Conservation (phyloP, 768 basidiomycete genomes). For the Pulveroboletus sp. region DNA sequence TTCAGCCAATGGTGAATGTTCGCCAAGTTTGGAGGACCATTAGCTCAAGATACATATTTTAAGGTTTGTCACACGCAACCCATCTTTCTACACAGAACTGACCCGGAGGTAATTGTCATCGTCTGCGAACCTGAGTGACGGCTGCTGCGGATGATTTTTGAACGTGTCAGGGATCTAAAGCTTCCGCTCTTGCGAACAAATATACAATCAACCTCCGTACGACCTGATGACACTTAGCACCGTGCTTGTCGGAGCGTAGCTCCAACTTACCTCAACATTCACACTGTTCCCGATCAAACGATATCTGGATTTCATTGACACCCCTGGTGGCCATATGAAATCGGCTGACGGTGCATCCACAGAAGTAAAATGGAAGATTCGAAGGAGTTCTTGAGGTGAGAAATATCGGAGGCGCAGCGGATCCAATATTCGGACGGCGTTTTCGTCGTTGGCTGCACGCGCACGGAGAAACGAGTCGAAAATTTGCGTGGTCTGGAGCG, state of each 20-base stretch:
- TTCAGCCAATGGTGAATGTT: constrained; percentile 67
- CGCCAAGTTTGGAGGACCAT: constrained; percentile 10
- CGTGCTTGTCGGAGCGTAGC: neutral
- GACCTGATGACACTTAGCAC: constrained; percentile 17
- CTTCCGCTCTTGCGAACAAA: no score
- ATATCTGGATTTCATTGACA: constrained; percentile 69
- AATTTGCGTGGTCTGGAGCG: constrained; percentile 52
- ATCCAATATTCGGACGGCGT: constrained; percentile 51
- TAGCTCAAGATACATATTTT: neutral
- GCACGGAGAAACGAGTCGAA: constrained; percentile 54
- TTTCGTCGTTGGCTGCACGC: constrained; percentile 36
- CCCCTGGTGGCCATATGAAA: constrained; percentile 60
- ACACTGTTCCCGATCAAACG: constrained; percentile 80
- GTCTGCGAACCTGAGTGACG: no score
- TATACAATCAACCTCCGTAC: constrained; percentile 59
- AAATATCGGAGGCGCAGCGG: constrained; percentile 72
- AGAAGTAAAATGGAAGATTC: constrained; percentile 56
- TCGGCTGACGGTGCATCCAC: neutral
- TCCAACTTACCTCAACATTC: constrained; percentile 56
- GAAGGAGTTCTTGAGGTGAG: constrained; percentile 65
- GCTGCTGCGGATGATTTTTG: no score
- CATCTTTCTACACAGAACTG: neutral
- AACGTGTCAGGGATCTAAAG: no score
- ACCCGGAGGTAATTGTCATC: neutral
- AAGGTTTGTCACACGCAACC: no score